Base-by-base conservation (phyloP, 2,329 filamentous ascomycete genomes). In the Aspergillus versicolor region DNA sequence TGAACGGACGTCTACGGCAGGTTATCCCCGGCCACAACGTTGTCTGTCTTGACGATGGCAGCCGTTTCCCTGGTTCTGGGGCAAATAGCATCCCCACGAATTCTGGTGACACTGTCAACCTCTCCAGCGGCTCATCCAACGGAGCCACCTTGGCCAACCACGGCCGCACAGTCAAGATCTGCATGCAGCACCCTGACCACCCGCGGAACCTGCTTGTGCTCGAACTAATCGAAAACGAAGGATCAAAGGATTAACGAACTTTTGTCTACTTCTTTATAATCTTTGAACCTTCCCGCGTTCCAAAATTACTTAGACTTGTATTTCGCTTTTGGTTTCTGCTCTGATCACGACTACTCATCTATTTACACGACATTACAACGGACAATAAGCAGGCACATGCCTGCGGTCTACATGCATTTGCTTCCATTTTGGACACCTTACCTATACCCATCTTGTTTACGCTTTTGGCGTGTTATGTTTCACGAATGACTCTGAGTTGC, bases 21-120 rank as follows among this genome's bases (percentile, higher is more conserved):
- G 94, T 99, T 57, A 96, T 99, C 65, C 88, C 92, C 0, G 94
- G 94, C 0, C 83, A 90, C 61, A 92, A 97, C 69, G 91, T 99
- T 48, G 88, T 89, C 62, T 91, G 92, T 65, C 81, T 99, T 9
- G 95, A 99, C 72, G 92, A 95, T 68, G 92, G 91, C 57, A 72
- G 65, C 64, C 73, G 69, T 60, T 61, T 69, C 40, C 68, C 73
- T 19, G 65, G 63, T 54, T 76, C 68, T 52, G 72, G 76, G 61
- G 57, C 78, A 65, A 49, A 77, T 49, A 73, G 66, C 44, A 67
- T 79, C 53, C 80, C 78, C 57, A 82, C 81, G 24, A 65, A 56
- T 57, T 56, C 61, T 15, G 64, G 65, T 12, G 64, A 63, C 12
- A 56, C 61, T 3, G 58, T 66, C 37, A 70, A 71, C 41, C 52